Conservation (phyloP, 129 eudicot species). For the Artemisia annua region DNA sequence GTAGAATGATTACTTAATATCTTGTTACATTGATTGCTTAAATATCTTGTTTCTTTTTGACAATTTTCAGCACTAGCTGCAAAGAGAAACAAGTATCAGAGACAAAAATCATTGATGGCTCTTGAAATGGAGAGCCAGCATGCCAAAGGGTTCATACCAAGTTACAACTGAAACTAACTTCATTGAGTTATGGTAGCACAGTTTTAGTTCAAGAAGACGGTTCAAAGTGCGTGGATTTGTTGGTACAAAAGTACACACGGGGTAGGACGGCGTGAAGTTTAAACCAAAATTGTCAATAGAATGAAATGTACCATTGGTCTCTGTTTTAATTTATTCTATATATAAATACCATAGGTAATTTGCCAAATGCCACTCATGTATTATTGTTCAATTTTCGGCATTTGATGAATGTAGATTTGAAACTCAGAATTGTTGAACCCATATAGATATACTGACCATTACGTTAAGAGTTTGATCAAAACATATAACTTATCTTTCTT, state of each 20-base stretch:
- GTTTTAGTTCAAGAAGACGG: slow-evolving; percentile 20
- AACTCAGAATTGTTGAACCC: slow-evolving; percentile 13
- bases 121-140: slow-evolving; percentile 99
- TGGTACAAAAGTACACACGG: slow-evolving; percentile 26
- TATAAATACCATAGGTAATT: slow-evolving; percentile 18
- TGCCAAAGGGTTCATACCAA: slow-evolving; percentile 90
- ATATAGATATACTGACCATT: slow-evolving; percentile 22
- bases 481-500: neutral
- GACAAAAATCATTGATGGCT: slow-evolving; percentile 90
- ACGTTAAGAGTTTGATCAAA: neutral
- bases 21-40: neutral
- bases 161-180: slow-evolving; percentile 50
- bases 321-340: slow-evolving; percentile 18
- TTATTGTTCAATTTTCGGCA: slow-evolving; percentile 39
- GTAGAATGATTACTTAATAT: no score
- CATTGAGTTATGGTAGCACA: slow-evolving; percentile 25
- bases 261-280: slow-evolving; percentile 15
- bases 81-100: slow-evolving; percentile 83
- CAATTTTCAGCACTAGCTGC: slow-evolving; percentile 73
- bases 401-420: slow-evolving; percentile 35
- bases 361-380: slow-evolving; percentile 39
- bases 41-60: slow-evolving; percentile 5
- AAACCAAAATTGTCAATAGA: slow-evolving; percentile 29
- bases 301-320: slow-evolving; percentile 35
- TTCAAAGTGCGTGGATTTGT: slow-evolving; percentile 18